Evolutionary conservation across 108 stramenopile genomes (phyloP), one percentile per base, ranked within the genome.

Genomic region (Schizochytrium sp.): DNA sequence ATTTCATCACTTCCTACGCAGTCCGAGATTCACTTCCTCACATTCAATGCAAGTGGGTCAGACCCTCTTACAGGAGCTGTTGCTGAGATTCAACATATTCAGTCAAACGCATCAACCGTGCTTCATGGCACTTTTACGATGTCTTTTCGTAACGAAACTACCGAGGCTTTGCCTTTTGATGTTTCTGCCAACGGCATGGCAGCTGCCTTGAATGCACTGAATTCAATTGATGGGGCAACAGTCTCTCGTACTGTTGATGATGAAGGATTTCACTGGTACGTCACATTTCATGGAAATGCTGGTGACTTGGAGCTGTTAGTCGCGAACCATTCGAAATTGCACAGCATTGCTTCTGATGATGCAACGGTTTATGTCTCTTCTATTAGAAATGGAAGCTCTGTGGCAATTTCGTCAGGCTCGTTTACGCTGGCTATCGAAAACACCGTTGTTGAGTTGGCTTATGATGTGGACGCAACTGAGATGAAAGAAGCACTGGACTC

Each of bases 261-360:
- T 5, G 13, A 55, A 55, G 45, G 40, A n/a, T 83, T 40, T 42
- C 50, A n/a, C 15, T 83, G 76, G 76, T n/a, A n/a, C 19, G 76
- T 83, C 15, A 83, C 76, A 0, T 83, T 83, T 83, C 38, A 10
- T 47, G 76, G 76, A 40, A 83, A 83, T 28, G 76, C 76, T 19
- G 76, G 76, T 38, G 76, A 83, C 76, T 38, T 83, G 8, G 53
- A 83, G 28, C 17, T 10, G 7, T 7, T 83, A n/a, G 45, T 55
- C 10, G 5, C 53, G 40, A 40, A 83, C 3, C 28, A 10, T 28
- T 83, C 76, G 10, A 28, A 38, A 38, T 53, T 83, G 45, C 13
- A 7, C 45, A n/a, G 50, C 0, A 17, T 83, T 53, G 53, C 50
- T 5, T 13, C 12, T 2, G 53, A 83, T 42, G 47, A 10, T 10